These are phyloP conservation scores for Mycena olivaceomarginata DNA, from an alignment of 768 basidiomycete species.

Conservation along the genomic window DNA sequence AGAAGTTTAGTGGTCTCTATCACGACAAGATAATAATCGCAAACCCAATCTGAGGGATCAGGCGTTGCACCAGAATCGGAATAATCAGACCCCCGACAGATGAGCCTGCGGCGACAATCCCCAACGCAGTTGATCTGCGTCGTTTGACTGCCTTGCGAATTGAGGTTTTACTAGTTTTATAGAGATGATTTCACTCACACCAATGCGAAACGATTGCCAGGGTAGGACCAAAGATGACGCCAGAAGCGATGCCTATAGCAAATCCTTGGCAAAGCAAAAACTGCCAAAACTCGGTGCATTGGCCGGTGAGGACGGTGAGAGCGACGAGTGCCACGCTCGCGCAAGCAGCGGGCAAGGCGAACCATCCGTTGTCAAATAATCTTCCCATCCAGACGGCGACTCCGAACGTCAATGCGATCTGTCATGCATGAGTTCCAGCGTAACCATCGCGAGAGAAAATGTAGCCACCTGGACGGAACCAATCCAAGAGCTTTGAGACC, in stretches of 20 bases:
- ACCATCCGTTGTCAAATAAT: slow-evolving; percentile 84
- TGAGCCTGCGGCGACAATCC: slow-evolving; percentile 79
- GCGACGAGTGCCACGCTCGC: slow-evolving; percentile 71
- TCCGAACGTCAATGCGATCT: slow-evolving; percentile 80
- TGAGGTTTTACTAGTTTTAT: not conserved
- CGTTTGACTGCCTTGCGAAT: slow-evolving; percentile 30
- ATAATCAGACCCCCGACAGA: slow-evolving; percentile 82
- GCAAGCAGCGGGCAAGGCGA: slow-evolving; percentile 68
- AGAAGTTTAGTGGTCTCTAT: not conserved
- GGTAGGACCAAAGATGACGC: slow-evolving; percentile 79
- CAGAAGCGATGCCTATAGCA: slow-evolving; percentile 76
- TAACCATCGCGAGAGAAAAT: not conserved
- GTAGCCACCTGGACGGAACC: slow-evolving; percentile 79
- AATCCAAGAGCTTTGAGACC: slow-evolving; percentile 82
- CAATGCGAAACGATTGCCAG: slow-evolving; percentile 81
- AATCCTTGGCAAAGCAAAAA: slow-evolving; percentile 86
- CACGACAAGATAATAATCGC: not conserved
- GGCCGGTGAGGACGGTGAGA: slow-evolving; percentile 78
- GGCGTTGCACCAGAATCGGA: slow-evolving; percentile 75
- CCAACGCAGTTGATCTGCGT: slow-evolving; percentile 61
- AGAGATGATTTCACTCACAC: slow-evolving; percentile 66
- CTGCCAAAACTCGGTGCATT: slow-evolving; percentile 87
- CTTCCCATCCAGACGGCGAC: slow-evolving; percentile 80
- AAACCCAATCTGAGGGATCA: slow-evolving; percentile 60
- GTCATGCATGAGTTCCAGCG: slow-evolving; percentile 7